These are phyloP conservation scores for Bimuria novae-zelandiae DNA, from an alignment of 2,329 filamentous ascomycete genomes.

Conservation along the genomic window DNA sequence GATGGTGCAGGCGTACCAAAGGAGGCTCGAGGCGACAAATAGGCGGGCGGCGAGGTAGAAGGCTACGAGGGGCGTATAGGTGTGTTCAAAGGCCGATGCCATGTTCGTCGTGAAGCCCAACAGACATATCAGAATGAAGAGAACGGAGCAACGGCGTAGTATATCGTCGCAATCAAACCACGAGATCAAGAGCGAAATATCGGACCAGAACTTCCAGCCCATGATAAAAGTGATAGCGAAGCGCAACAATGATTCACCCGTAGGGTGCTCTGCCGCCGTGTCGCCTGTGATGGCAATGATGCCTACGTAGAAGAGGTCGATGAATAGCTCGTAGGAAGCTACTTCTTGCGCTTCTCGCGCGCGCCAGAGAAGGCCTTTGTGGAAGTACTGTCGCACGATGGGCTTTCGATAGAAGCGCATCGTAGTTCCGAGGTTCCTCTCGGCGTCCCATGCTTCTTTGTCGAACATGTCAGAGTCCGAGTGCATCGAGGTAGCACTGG, in stretches of 20 bases:
- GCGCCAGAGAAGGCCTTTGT: slow-evolving; percentile 67
- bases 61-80: slow-evolving; percentile 62
- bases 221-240: slow-evolving; percentile 67
- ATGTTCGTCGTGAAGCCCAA: slow-evolving; percentile 69
- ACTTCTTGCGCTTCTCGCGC: slow-evolving; percentile 63
- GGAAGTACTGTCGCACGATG: slow-evolving; percentile 67
- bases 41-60: slow-evolving; percentile 65
- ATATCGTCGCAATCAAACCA: slow-evolving; percentile 69
- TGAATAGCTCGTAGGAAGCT: slow-evolving; percentile 67
- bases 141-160: slow-evolving; percentile 60
- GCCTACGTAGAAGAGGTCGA: slow-evolving; percentile 67
- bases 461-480: slow-evolving; percentile 31
- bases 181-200: slow-evolving; percentile 60
- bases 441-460: slow-evolving; percentile 44
- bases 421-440: slow-evolving; percentile 47
- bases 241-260: slow-evolving; percentile 59
- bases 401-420: slow-evolving; percentile 65
- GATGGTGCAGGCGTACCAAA: slow-evolving; percentile 54
- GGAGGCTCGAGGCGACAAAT: slow-evolving; percentile 56
- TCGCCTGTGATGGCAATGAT: slow-evolving; percentile 69
- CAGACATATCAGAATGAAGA: slow-evolving; percentile 65
- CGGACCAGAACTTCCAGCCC: slow-evolving; percentile 67
- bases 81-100: slow-evolving; percentile 57
- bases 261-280: slow-evolving; percentile 60
- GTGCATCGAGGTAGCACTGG: neutral